Percentiles rank a stretch among this genome's conserved stretches.
These are phyloP conservation scores for Vaccinium vitisidaea DNA, from an alignment of 148 eudicot species.

Conservation along the genomic window DNA sequence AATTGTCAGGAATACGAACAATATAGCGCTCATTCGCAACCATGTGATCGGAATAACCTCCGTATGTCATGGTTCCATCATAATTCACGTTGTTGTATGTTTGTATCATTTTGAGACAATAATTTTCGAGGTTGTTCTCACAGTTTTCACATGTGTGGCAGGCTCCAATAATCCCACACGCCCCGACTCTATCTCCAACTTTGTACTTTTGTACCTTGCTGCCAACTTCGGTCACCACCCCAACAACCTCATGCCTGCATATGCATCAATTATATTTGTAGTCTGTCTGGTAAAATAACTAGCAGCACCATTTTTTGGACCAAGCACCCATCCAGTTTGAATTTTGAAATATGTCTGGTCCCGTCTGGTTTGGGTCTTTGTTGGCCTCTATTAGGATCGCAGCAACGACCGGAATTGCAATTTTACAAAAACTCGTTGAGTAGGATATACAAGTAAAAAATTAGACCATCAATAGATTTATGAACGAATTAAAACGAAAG, in stretches of 20 bases:
- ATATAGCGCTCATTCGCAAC: slow-evolving; percentile 32
- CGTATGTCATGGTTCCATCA: slow-evolving; percentile 27
- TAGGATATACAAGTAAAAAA: too few relatives aligned
- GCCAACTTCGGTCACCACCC: slow-evolving; percentile 10
- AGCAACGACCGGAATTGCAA: too few relatives aligned
- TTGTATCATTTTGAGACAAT: neutral
- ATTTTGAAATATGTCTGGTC: too few relatives aligned
- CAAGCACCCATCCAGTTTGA: too few relatives aligned
- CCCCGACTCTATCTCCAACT: slow-evolving; percentile 21
- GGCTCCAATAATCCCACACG: slow-evolving; percentile 13
- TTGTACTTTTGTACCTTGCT: slow-evolving; percentile 17
- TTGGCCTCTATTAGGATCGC: too few relatives aligned
- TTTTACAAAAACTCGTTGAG: too few relatives aligned
- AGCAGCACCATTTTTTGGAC: too few relatives aligned
- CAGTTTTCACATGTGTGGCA: slow-evolving; percentile 12
- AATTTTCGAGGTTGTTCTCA: slow-evolving; percentile 16
- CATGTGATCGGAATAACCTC: slow-evolving; percentile 37
- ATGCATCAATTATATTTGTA: neutral
- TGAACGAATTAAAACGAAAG: too few relatives aligned
- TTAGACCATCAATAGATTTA: too few relatives aligned
- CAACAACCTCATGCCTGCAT: slow-evolving; percentile 13
- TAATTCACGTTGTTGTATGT: neutral
- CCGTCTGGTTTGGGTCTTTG: too few relatives aligned
- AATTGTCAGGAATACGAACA: slow-evolving; percentile 17
- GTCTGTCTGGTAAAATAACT: too few relatives aligned